These are phyloP conservation scores for Calocybe indica DNA, from an alignment of 768 basidiomycete species.

Conservation along the genomic window DNA sequence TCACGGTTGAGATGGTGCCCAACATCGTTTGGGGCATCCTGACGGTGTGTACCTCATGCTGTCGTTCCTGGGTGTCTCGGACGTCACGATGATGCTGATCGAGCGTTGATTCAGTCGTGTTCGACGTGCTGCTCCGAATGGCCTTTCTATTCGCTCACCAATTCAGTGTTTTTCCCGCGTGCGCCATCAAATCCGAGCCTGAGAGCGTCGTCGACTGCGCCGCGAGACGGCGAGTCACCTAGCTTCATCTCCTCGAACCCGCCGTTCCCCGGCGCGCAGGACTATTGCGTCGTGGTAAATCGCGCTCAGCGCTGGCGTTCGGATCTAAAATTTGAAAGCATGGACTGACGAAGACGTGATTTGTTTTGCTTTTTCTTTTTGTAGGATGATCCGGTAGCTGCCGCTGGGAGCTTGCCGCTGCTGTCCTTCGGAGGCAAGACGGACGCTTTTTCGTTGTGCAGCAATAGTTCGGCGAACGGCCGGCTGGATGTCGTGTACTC, in stretches of 20 bases:
- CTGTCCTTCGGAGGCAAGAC: slow-evolving; percentile 34
- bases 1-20: slow-evolving; percentile 33
- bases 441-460: slow-evolving; percentile 37
- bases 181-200: slow-evolving; percentile 30
- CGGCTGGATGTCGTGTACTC: slow-evolving; percentile 36
- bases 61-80: not conserved
- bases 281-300: slow-evolving; percentile 33
- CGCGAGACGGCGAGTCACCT: slow-evolving; percentile 35
- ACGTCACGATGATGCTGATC: not conserved
- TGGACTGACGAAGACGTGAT: slow-evolving; percentile 3
- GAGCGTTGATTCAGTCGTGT: no score
- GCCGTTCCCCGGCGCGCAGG: slow-evolving; percentile 35
- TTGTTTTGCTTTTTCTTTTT: not conserved
- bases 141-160: slow-evolving; percentile 30
- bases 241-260: slow-evolving; percentile 39
- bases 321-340: no score
- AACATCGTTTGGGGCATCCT: slow-evolving; percentile 34
- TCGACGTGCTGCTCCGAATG: slow-evolving; percentile 35
- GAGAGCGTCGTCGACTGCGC: slow-evolving; percentile 30
- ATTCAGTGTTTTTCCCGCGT: slow-evolving; percentile 33
- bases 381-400: slow-evolving; percentile 19
- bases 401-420: slow-evolving; percentile 21
- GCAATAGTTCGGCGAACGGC: slow-evolving; percentile 33
- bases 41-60: slow-evolving; percentile 22
- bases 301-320: not conserved